Base-by-base conservation (phyloP, 805 yeast genomes). In the Spathaspora sp. region DNA sequence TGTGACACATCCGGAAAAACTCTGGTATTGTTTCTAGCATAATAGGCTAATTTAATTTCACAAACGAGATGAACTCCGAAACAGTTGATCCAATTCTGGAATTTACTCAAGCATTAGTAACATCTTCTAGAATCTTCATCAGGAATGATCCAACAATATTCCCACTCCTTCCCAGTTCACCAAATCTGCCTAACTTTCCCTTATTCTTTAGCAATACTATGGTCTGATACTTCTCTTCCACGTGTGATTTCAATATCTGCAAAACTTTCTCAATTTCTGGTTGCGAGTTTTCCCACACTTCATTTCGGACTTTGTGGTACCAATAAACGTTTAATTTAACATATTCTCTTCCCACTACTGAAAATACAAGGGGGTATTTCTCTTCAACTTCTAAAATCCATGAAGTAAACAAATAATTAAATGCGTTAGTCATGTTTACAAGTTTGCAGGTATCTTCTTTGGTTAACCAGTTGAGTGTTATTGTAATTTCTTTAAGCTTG, bases 341-440 rank as follows among this genome's bases (percentile, higher is more conserved):
- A 26, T 63, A 53, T 18, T 53, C 59, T 31, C 72, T 54, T 1
- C 72, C 72, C 48, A 61, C 58, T 14, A 58, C 57, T 18, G 73
- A 68, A 42, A 70, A 69, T 2, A 66, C 59, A 29, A 69, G 60
- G 1, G 76, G 75, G 46, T 50, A 66, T 29, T 49, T 47, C 42
- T 46, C 48, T 52, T 70, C 76, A 6, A 67, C 52, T n/a, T 65
- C 56, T n/a, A 69, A 19, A 8, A 68, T 18, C 29, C 64, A 49
- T 5, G 68, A 60, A 1, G 58, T 39, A 12, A 66, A 45, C 50
- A 58, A 49, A 47, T 62, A 64, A 49, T 65, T 63, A 29, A 67
- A 51, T 17, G 56, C 52, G n/a, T 48, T 48, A n/a, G 55, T 19
- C 9, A 56, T 20, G 6, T 51, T 47, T 3, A 46, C 29, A 12